Evolutionary conservation across 441 rosid species (phyloP), one percentile per base, ranked within the genome.

Genomic region (Viola pubescens): DNA sequence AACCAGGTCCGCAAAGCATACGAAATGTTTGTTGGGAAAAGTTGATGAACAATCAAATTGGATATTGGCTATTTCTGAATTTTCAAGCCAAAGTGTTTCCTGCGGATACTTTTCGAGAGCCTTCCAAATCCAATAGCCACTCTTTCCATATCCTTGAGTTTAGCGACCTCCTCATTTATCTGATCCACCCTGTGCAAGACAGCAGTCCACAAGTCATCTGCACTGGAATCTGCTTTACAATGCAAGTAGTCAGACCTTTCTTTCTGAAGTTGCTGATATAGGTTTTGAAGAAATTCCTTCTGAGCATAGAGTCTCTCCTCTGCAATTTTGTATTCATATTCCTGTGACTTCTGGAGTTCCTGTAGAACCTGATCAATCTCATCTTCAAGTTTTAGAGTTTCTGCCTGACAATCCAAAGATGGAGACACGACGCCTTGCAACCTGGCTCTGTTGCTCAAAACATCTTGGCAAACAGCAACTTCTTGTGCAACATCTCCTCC

Each of bases 111-210:
- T 65, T 73, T 82, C 5, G 86, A 63, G 13, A 83, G 82, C 72
- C 77, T 79, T 41, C 94, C 97, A 56, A 92, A 87, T 56, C 95
- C 98, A 7, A 71, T 86, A 65, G 85, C 79, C 47, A 89, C 88
- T 72, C 74, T 75, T 78, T 79, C 75, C 97, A 89, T 92, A 54
- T 82, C 81, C 69, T 70, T 76, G 61, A 89, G 81, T 70, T 81
- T 84, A 66, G 56, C 56, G 16, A 72, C 65, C 75, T 86, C 94
- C 40, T 48, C 75, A 65, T 77, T 81, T 62, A 84, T 77, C 79
- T 82, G 89, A 58, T 81, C 81, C 54, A 70, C 63, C 75, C 84
- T 79, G 56, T 55, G 60, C 68, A 66, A 58, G 60, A 89, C 67
- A 16, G 70, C 70, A 44, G 71, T 69, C 66, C 61, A 60, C 53